phyloP scores from a whole-genome alignment of 805 yeast genomes.

The Ogataea zsoltii region DNA sequence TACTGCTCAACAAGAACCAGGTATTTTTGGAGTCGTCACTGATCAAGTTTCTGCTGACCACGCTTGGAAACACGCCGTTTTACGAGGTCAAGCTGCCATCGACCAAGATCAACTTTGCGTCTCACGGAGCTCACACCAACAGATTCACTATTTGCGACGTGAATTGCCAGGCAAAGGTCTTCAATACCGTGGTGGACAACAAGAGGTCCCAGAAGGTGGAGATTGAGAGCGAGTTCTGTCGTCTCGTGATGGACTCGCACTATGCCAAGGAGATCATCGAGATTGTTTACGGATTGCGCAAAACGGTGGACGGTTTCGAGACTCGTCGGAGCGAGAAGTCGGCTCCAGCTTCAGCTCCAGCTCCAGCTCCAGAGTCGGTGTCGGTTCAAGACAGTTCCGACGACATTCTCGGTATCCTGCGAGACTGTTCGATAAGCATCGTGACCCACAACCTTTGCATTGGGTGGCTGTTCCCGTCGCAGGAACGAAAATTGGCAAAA shows the following conservation, averaged over 20 bases:
- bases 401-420: slow-evolving; percentile 25
- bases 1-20: slow-evolving; percentile 18
- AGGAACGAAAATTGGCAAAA: slow-evolving; percentile 29
- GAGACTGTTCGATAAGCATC: slow-evolving; percentile 55
- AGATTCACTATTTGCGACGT: slow-evolving; percentile 48
- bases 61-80: slow-evolving; percentile 30
- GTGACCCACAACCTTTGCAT: slow-evolving; percentile 65
- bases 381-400: too few species aligned
- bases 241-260: slow-evolving; percentile 58
- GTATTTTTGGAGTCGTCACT: slow-evolving; percentile 17
- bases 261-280: slow-evolving; percentile 28
- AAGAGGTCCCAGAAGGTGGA: slow-evolving; percentile 47
- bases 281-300: slow-evolving; percentile 14
- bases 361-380: slow-evolving; percentile 4
- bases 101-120: slow-evolving; percentile 36
- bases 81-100: slow-evolving; percentile 46
- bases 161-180: slow-evolving; percentile 43
- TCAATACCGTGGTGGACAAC: slow-evolving; percentile 37
- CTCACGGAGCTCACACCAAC: slow-evolving; percentile 38
- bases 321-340: not conserved
- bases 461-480: slow-evolving; percentile 73
- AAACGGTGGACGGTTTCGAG: slow-evolving; percentile 7
- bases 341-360: slow-evolving; percentile 4
- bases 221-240: slow-evolving; percentile 56
- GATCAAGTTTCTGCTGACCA: slow-evolving; percentile 9